Conservation (phyloP, 805 yeast species). For the Candida wancherniae region DNA sequence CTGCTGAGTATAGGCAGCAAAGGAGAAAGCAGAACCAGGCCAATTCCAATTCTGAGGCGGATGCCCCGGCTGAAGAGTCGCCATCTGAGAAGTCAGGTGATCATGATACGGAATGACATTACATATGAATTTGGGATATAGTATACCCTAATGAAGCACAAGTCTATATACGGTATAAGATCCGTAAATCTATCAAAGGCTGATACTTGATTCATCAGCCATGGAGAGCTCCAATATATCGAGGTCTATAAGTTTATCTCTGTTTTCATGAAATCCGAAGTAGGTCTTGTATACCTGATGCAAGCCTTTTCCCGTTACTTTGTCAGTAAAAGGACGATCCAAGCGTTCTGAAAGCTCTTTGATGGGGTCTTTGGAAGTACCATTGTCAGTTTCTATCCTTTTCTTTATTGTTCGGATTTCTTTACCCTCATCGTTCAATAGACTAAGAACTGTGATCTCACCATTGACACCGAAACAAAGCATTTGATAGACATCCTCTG, state of each 20-base stretch:
- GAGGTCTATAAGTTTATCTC: slow-evolving; percentile 26
- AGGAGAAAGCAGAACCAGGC: slow-evolving; percentile 11
- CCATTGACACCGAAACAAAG: slow-evolving; percentile 37
- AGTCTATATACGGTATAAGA: too few species aligned
- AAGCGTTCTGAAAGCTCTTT: slow-evolving; percentile 18
- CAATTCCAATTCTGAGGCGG: slow-evolving; percentile 1
- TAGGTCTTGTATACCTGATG: slow-evolving; percentile 32
- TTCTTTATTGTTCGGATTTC: slow-evolving; percentile 15
- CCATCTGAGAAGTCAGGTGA: too few species aligned
- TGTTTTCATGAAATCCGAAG: slow-evolving; percentile 26
- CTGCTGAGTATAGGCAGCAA: slow-evolving; percentile 15
- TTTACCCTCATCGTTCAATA: slow-evolving; percentile 7
- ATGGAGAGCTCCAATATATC: slow-evolving; percentile 28
- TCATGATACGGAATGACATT: too few species aligned
- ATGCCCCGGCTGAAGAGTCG: too few species aligned
- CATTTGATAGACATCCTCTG: slow-evolving; percentile 8
- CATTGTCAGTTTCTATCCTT: slow-evolving; percentile 6
- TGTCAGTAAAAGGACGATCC: slow-evolving; percentile 31
- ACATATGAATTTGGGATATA: too few species aligned
- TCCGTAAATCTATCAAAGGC: too few species aligned
- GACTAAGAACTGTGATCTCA: slow-evolving; percentile 20
- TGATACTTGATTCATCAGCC: slow-evolving; percentile 1
- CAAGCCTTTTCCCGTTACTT: slow-evolving; percentile 39
- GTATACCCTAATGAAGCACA: too few species aligned
- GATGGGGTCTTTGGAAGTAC: slow-evolving; percentile 8